Evolutionary conservation across 305 asterid species (phyloP).

Genomic region (Lippia alba): DNA sequence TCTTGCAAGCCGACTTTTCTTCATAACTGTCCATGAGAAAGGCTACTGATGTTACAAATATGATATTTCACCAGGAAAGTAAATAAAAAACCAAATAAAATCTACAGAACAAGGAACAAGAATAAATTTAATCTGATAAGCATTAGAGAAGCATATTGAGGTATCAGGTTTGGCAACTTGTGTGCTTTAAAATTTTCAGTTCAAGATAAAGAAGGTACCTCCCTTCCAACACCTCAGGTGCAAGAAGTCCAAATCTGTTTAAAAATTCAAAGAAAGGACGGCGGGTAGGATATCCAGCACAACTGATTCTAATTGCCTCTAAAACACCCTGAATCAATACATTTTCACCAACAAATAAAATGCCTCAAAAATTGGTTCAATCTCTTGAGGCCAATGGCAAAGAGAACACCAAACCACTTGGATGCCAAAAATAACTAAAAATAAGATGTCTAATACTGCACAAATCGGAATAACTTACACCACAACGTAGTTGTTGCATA

Average conservation of each 20-base stretch:
- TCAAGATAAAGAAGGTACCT: conserved; percentile 51
- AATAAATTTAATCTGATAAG: conserved; percentile 10
- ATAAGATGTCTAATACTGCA: conserved; percentile 23
- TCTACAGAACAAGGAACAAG: conserved; percentile 21
- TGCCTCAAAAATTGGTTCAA: conserved; percentile 27
- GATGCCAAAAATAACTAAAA: conserved; percentile 20
- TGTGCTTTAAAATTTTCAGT: conserved; percentile 14
- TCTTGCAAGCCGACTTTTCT: conserved; percentile 82
- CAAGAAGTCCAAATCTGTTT: conserved; percentile 96
- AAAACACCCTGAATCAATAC: conserved; percentile 83
- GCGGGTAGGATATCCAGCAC: conserved; percentile 99
- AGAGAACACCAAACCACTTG: conserved; percentile 8
- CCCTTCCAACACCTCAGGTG: conserved; percentile 85
- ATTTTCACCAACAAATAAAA: conserved; percentile 37
- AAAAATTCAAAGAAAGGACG: conserved; percentile 95
- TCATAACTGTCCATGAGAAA: conserved; percentile 70
- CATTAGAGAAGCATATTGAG: conserved; percentile 21
- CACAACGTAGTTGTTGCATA: conserved; percentile 96
- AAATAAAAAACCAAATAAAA: conserved; percentile 24
- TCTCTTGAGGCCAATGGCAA: conserved; percentile 29
- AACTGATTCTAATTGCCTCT: conserved; percentile 98
- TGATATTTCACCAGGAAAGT: conserved; percentile 34
- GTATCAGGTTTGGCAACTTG: conserved; percentile 1
- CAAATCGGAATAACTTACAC: conserved; percentile 69
- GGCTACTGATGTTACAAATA: conserved; percentile 34